phyloP scores from a whole-genome alignment of 1,284 basidiomycete species.

The Hymenochaete sp. region DNA sequence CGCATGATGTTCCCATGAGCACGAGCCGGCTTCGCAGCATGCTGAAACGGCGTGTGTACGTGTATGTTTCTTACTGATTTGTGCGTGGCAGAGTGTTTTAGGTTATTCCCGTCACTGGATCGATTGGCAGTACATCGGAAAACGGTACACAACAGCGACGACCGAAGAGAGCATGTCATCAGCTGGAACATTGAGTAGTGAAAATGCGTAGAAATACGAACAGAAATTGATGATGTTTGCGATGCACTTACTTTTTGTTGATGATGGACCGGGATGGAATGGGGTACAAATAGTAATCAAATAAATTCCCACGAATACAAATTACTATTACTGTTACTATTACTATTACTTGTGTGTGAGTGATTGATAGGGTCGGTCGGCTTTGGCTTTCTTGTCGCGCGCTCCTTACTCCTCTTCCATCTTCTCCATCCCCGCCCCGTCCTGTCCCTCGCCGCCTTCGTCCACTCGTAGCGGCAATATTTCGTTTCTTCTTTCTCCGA shows the following conservation, averaged over 20 bases:
- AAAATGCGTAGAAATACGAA: no score
- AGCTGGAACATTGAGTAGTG: no score
- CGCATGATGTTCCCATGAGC: no score
- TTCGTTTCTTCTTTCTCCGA: conserved; percentile 46
- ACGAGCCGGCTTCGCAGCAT: neutral
- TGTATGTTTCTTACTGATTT: conserved; percentile 16
- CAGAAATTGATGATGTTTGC: no score
- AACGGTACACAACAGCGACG: conserved; percentile 58
- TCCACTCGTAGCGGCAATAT: conserved; percentile 32
- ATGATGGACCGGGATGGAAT: no score
- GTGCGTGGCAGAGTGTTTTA: conserved; percentile 46
- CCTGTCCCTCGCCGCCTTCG: conserved; percentile 7
- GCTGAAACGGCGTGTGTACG: neutral
- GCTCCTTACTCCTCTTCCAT: conserved; percentile 2
- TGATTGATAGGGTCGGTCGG: neutral
- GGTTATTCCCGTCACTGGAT: conserved; percentile 63
- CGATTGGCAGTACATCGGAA: conserved; percentile 62
- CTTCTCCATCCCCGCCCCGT: conserved; percentile 11
- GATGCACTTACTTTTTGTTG: no score
- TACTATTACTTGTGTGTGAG: neutral
- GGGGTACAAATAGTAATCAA: no score
- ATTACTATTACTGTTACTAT: neutral
- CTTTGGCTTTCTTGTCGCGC: neutral
- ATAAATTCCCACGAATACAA: conserved; percentile 13
- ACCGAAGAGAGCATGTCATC: conserved; percentile 48